Evolutionary conservation across 2,329 filamentous ascomycete species (phyloP).

Genomic region (Apiospora hydei): DNA sequence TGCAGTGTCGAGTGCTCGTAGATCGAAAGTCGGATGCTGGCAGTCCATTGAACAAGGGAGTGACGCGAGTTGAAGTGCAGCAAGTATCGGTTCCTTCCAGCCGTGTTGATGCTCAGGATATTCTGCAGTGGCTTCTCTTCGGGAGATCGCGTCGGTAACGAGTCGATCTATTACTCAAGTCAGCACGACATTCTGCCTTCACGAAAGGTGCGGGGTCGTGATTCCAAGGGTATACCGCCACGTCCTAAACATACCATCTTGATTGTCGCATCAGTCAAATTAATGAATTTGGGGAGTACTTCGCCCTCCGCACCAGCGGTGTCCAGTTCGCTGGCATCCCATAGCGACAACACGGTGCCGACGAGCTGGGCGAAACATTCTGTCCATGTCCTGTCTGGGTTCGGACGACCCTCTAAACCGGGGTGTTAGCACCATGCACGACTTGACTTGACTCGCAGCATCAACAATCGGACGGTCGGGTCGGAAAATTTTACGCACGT

Average conservation of each 20-base stretch:
- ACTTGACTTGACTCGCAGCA: neutral
- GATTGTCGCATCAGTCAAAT: conserved; percentile 94
- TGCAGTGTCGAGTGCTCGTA: conserved; percentile 93
- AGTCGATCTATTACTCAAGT: conserved; percentile 72
- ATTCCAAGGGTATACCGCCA: no score
- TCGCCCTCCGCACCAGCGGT: conserved; percentile 84
- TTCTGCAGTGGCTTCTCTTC: conserved; percentile 87
- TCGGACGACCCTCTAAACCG: conserved; percentile 79
- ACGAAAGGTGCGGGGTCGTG: neutral
- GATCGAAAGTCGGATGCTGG: conserved; percentile 91
- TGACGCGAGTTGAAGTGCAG: conserved; percentile 96
- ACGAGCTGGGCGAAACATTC: conserved; percentile 98
- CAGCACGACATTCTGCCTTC: neutral
- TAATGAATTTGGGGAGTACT: conserved; percentile 91
- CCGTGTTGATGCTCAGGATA: conserved; percentile 93
- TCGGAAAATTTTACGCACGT: conserved; percentile 63
- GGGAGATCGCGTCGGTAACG: conserved; percentile 80
- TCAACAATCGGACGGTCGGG: conserved; percentile 25
- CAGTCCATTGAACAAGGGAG: conserved; percentile 94
- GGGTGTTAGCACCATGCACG: conserved; percentile 13
- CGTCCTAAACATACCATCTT: conserved; percentile 76
- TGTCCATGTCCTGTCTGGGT: conserved; percentile 86
- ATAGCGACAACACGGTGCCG: conserved; percentile 91
- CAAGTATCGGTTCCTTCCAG: conserved; percentile 92
- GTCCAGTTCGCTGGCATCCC: conserved; percentile 94